Evolutionary conservation across 306 rosid genomes (phyloP), one percentile per base, ranked within the genome.

Genomic region (Lathyrus aphaca): DNA sequence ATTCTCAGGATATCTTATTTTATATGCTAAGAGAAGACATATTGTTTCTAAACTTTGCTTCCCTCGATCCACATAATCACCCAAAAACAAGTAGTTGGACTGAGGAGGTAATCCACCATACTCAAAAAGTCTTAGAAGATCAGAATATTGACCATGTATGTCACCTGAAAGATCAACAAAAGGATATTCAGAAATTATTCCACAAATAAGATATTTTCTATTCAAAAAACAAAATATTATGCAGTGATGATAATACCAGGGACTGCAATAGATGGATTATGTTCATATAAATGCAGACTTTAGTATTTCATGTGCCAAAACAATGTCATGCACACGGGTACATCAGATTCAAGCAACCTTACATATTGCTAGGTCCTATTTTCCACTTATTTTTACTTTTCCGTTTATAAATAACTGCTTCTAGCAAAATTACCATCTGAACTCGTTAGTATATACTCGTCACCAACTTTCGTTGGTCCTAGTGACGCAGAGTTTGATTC

Each of bases 81-180:
- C 88, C 71, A 91, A 80, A 74, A 91, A 84, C 61, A 91, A 81
- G 86, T 91, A 88, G 78, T 87, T 91, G 42, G 96, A 81, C 73
- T 77, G 75, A 46, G 93, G 97, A 65, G 97, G 97, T 29, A 88
- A 78, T 68, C 96, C 97, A 51, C 96, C 96, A 56, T 88, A 85
- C 78, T 88, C 97, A 58, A 88, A 91, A 71, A 91, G 88, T 65
- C 78, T 78, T 59, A 82, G 73, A 37, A 82, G 78, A 73, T 82
- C 86, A 45, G 93, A 86, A 80, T 86, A 91, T 72, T 88, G 97
- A 72, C 96, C 97, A 46, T 91, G 97, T 66, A 91, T 78, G 60
- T 91, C 97, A 43, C 97, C 97, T 91, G 82, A 54, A 64, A 74
- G 69, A 56, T 57, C 13, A 27, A 64, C n/a, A 55, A 56, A 74